These are phyloP conservation scores for Cryphonectria parasitica DNA, from an alignment of 2,329 filamentous ascomycete species.

Conservation along the genomic window DNA sequence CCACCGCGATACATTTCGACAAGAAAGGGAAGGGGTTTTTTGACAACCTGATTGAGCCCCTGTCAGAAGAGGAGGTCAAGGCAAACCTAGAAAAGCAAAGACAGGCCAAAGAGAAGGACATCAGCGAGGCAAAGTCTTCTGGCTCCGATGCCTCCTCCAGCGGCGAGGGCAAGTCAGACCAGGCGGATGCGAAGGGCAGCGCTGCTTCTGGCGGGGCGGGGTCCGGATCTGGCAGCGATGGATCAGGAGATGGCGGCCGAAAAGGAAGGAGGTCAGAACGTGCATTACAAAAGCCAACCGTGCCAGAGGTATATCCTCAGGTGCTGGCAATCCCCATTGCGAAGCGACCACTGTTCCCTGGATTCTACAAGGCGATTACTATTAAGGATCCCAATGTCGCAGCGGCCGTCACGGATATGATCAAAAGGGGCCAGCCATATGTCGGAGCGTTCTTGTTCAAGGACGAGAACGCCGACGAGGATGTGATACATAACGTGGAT, in stretches of 20 bases:
- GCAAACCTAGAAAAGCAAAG: conserved; percentile 54
- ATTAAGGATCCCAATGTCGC: conserved; percentile 92
- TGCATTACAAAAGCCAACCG: conserved; percentile 81
- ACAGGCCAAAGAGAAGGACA: conserved; percentile 46
- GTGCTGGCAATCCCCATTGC: conserved; percentile 97
- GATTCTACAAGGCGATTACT: conserved; percentile 98
- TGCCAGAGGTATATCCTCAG: conserved; percentile 95
- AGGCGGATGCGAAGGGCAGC: conserved; percentile 62
- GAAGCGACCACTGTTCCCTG: conserved; percentile 90
- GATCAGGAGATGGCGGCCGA: conserved; percentile 66
- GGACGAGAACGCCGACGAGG: conserved; percentile 90
- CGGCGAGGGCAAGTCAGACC: conserved; percentile 43
- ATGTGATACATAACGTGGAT: conserved; percentile 85
- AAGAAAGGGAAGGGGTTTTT: conserved; percentile 54
- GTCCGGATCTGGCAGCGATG: conserved; percentile 56
- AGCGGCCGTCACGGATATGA: conserved; percentile 91
- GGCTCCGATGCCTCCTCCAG: conserved; percentile 45
- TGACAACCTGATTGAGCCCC: conserved; percentile 52
- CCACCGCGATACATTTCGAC: conserved; percentile 42
- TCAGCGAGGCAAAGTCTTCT: conserved; percentile 50
- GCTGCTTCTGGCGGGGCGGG: conserved; percentile 55
- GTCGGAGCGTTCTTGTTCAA: conserved; percentile 97
- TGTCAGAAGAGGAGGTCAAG: conserved; percentile 58
- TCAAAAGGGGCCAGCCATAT: conserved; percentile 95
- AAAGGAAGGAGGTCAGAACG: conserved; percentile 76